A percentile compares a stretch with the other conserved stretches of the same genome.
These are phyloP conservation scores for Trifolium subterraneum DNA, from an alignment of 306 rosid species.

Conservation along the genomic window DNA sequence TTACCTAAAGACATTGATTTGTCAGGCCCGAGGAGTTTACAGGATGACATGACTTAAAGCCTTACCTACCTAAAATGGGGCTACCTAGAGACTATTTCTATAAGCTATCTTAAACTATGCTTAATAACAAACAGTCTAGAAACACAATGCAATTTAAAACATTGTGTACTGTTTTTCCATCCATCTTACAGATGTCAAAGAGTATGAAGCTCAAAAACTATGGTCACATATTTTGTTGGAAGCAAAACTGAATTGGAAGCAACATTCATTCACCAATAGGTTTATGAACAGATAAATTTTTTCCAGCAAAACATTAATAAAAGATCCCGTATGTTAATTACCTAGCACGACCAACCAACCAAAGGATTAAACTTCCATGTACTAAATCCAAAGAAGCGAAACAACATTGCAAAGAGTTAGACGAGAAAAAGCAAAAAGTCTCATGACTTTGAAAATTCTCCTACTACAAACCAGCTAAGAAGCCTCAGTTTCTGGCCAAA, in stretches of 20 bases:
- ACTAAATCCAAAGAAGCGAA: conserved; percentile 42
- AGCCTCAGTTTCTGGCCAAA: conserved; percentile 66
- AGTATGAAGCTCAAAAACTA: neutral
- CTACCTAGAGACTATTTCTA: no score
- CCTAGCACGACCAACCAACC: conserved; percentile 37
- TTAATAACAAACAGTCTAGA: neutral
- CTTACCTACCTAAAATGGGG: neutral
- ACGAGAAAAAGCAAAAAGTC: conserved; percentile 50
- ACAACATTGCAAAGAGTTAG: conserved; percentile 38
- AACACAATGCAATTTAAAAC: conserved; percentile 16
- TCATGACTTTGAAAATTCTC: conserved; percentile 49
- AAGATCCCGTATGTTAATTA: conserved; percentile 17
- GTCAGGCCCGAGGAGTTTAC: neutral
- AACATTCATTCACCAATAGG: conserved; percentile 15
- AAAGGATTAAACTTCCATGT: conserved; percentile 43
- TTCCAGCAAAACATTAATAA: conserved; percentile 12
- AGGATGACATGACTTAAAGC: neutral
- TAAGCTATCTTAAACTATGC: no score
- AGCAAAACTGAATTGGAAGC: neutral
- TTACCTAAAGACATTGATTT: neutral
- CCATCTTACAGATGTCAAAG: conserved; percentile 7
- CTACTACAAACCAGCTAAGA: conserved; percentile 66
- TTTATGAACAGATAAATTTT: conserved; percentile 15
- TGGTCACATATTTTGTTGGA: conserved; percentile 2
- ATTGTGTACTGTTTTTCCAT: neutral